Evolutionary conservation across 176 grass and related monocot genomes (phyloP).

Genomic region (Chloris gayana): DNA sequence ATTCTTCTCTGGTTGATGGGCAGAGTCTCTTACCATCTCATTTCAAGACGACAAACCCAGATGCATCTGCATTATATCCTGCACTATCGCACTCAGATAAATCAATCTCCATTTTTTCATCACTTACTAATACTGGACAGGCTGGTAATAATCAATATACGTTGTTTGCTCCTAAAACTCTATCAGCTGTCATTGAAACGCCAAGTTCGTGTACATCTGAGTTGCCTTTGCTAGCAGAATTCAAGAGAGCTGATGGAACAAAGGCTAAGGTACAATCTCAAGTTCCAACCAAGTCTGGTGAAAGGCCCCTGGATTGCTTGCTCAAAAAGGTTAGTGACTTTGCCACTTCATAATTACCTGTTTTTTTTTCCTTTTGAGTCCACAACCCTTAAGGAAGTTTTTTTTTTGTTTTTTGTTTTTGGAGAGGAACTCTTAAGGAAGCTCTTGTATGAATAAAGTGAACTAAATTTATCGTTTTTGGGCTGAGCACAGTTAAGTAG

Average conservation of each 20-base stretch:
- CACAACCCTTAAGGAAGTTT: too few relatives aligned
- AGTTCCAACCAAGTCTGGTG: slow-evolving; percentile 61
- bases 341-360: slow-evolving; percentile 27
- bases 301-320: slow-evolving; percentile 80
- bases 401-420: too few relatives aligned
- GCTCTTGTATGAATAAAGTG: too few relatives aligned
- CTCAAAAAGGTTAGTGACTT: slow-evolving; percentile 72
- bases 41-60: slow-evolving; percentile 72
- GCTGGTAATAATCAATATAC: slow-evolving; percentile 59
- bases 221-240: slow-evolving; percentile 92
- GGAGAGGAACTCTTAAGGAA: too few relatives aligned
- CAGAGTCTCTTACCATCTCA: slow-evolving; percentile 72
- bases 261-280: slow-evolving; percentile 61
- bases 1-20: too few relatives aligned
- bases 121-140: slow-evolving; percentile 61
- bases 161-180: slow-evolving; percentile 53
- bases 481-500: too few relatives aligned
- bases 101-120: slow-evolving; percentile 66
- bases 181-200: slow-evolving; percentile 73
- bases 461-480: too few relatives aligned
- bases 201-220: slow-evolving; percentile 86
- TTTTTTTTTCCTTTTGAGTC: neutral
- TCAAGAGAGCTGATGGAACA: slow-evolving; percentile 67
- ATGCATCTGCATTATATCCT: too few relatives aligned
- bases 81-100: slow-evolving; percentile 70